phyloP scores from a whole-genome alignment of 352 stramenopile species.

The Stephanocyclus meneghinianus region DNA sequence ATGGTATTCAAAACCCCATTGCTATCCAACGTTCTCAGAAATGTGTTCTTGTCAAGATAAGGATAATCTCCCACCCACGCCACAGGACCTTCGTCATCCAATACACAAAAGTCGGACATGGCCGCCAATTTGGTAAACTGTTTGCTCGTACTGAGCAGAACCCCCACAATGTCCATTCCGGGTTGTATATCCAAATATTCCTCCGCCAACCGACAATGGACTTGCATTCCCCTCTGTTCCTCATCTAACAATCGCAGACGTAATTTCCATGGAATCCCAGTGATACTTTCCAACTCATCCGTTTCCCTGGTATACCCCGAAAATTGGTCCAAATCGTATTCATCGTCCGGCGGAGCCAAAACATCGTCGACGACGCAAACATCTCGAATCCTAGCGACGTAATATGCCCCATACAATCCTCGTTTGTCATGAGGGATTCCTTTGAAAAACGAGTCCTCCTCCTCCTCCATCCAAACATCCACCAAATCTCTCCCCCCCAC shows the following conservation, averaged over 20 bases:
- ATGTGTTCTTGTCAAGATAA: slow-evolving; percentile 63
- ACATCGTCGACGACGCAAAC: slow-evolving; percentile 73
- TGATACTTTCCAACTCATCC: slow-evolving; percentile 68
- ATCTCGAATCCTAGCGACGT: slow-evolving; percentile 58
- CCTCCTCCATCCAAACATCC: slow-evolving; percentile 66
- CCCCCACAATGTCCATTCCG: slow-evolving; percentile 49
- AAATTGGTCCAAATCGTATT: slow-evolving; percentile 77
- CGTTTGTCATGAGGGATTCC: slow-evolving; percentile 32
- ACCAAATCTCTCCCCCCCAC: slow-evolving; percentile 64
- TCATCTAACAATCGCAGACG: slow-evolving; percentile 56
- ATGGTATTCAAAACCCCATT: slow-evolving; percentile 35
- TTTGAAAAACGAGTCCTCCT: slow-evolving; percentile 8
- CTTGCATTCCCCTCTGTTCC: slow-evolving; percentile 61
- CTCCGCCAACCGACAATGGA: slow-evolving; percentile 69
- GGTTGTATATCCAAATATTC: slow-evolving; percentile 68
- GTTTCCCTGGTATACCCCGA: slow-evolving; percentile 66
- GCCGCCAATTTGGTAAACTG: slow-evolving; percentile 59
- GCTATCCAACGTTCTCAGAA: slow-evolving; percentile 38
- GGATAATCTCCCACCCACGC: slow-evolving; percentile 79
- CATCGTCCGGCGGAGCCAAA: slow-evolving; percentile 20
- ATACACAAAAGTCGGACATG: slow-evolving; percentile 70
- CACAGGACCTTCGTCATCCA: slow-evolving; percentile 39
- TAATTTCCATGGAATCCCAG: slow-evolving; percentile 68
- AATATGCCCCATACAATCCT: slow-evolving; percentile 73
- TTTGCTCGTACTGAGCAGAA: slow-evolving; percentile 61